Conservation (phyloP, 345 rosid species). For the Camelina laxa region DNA sequence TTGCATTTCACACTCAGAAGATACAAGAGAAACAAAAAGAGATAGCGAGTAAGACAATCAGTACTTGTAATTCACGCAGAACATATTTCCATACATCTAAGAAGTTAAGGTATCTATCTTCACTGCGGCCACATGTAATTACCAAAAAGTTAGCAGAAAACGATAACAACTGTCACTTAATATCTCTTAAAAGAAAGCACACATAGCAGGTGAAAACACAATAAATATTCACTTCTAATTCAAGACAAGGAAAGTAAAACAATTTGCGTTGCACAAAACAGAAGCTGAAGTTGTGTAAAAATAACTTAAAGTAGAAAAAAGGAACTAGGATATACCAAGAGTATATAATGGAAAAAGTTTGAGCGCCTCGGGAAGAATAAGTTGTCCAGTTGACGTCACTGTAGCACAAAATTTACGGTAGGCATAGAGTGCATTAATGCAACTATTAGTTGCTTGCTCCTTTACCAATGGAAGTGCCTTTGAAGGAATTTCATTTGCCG, state of each 20-base stretch:
- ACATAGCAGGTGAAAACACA: conserved; percentile 5
- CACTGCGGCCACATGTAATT: conserved; percentile 1
- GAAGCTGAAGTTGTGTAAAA: conserved; percentile 5
- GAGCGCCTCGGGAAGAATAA: conserved; percentile 97
- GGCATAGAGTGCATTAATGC: conserved; percentile 76
- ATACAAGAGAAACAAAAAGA: conserved; percentile 1
- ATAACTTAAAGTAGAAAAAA: conserved; percentile 20
- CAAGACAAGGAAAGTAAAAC: conserved; percentile 15
- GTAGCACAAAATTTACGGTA: conserved; percentile 98
- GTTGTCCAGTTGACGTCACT: conserved; percentile 94
- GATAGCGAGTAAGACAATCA: conserved; percentile 1
- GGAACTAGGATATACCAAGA: conserved; percentile 63
- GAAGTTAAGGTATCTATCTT: conserved; percentile 9
- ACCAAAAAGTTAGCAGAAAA: conserved; percentile 5
- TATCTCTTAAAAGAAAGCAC: not conserved
- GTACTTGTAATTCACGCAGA: conserved; percentile 7
- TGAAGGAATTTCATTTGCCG: conserved; percentile 75
- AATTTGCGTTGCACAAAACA: conserved; percentile 8
- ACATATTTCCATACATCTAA: conserved; percentile 7
- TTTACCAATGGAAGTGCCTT: conserved; percentile 64
- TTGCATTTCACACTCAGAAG: conserved; percentile 2
- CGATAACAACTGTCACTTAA: conserved; percentile 2
- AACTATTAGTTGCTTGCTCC: conserved; percentile 76
- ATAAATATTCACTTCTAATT: not conserved
- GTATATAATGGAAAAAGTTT: conserved; percentile 91